phyloP scores from a whole-genome alignment of 768 basidiomycete genomes.

The Candolleomyces efflorescens region DNA sequence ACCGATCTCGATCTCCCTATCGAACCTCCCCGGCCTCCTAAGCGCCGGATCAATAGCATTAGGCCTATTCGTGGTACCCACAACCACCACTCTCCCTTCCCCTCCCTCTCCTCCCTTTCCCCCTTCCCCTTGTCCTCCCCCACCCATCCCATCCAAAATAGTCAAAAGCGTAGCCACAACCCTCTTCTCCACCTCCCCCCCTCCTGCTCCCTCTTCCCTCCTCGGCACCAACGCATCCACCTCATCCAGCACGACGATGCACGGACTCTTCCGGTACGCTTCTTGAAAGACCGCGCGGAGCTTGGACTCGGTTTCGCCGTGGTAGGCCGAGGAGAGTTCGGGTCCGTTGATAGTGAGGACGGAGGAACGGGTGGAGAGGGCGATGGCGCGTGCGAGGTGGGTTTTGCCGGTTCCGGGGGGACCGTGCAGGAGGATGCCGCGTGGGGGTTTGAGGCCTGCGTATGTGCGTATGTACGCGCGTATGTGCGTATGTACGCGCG shows the following conservation, averaged over 20 bases:
- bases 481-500: too few species aligned
- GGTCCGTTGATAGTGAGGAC: conserved; percentile 96
- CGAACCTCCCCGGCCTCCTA: conserved; percentile 85
- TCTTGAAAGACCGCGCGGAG: conserved; percentile 87
- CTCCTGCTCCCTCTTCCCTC: conserved; percentile 84
- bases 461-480: too few species aligned
- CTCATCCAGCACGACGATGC: conserved; percentile 94
- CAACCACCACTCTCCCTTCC: conserved; percentile 77
- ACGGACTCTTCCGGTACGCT: conserved; percentile 78
- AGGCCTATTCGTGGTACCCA: conserved; percentile 93
- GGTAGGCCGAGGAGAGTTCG: conserved; percentile 91
- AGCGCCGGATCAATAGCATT: conserved; percentile 95
- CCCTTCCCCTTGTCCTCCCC: conserved; percentile 44
- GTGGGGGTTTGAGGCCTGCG: conserved; percentile 92
- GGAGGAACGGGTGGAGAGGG: conserved; percentile 77
- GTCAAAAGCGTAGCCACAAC: conserved; percentile 95
- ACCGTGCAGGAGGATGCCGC: conserved; percentile 91
- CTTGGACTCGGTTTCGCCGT: conserved; percentile 93
- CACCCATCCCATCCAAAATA: conserved; percentile 90
- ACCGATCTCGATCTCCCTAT: conserved; percentile 96
- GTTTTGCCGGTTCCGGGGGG: conserved; percentile 99
- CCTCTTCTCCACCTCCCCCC: conserved; percentile 93
- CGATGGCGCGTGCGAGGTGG: conserved; percentile 91
- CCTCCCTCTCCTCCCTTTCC: conserved; percentile 48
- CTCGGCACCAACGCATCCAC: conserved; percentile 92